Base-by-base conservation (phyloP, 2,329 filamentous ascomycete genomes). In the Hymenoscyphus fraxineus region DNA sequence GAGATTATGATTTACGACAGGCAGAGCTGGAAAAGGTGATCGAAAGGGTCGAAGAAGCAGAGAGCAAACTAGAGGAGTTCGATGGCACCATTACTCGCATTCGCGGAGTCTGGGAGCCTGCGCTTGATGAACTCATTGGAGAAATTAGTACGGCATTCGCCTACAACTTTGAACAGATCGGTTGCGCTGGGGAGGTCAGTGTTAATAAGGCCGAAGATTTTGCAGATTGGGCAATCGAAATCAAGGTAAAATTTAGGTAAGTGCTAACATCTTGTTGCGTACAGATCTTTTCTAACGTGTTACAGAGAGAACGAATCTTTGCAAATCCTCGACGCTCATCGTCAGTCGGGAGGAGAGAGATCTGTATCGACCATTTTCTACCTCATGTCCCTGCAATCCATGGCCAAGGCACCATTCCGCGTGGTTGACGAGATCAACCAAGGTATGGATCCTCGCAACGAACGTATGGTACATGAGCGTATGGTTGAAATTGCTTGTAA, bases 351-450 rank as follows among this genome's bases (percentile, higher is more conserved):
- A 72, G 95, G 95, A 68, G 95, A 99, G 80, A 90, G 95, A 65
- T 92, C 95, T 31, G 94, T 99, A 27, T 96, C 92, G 27, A 99
- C 95, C 15, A 96, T 98, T 74, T 99, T 98, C 83, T 99, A 96
- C 79, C 91, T 99, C 64, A 98, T 99, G 93, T 92, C 95, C 5
- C 85, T 99, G 32, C 95, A 99, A 77, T 91, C 91, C 59, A 88
- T 99, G 73, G 94, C 95, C 16, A 90, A 93, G 73, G 93, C 93
- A 3, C 95, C 95, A 0, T 99, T 99, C 85, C 92, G 95, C 61
- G 94, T 99, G 59, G 95, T 99, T 65, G 95, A 99, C 78, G 95
- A 99, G 80, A 99, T 99, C 82, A 99, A 99, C 75, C 95, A 99
- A 79, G 95, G 95, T 70, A 99, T 99, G 95, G 95, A 99, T 77